Evolutionary conservation across 257 asterid genomes (phyloP).

Genomic region (Haberlea rhodopensis): DNA sequence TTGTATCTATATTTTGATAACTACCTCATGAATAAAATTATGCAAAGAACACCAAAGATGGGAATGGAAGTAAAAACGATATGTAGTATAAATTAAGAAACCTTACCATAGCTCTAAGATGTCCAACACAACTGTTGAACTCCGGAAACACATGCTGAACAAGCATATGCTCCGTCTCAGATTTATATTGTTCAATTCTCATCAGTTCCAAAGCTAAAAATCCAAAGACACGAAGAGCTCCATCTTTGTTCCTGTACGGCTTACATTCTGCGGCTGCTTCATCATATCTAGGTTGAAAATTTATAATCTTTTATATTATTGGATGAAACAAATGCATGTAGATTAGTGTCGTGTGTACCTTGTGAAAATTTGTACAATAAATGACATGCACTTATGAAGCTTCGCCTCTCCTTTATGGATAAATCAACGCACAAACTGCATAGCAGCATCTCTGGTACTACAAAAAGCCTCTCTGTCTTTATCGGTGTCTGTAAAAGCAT

Average conservation of each 20-base stretch:
- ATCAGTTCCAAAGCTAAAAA: slow-evolving; percentile 91
- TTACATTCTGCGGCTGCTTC: slow-evolving; percentile 74
- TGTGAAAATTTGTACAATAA: slow-evolving; percentile 79
- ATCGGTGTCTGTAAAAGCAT: slow-evolving; percentile 62
- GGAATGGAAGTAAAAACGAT: slow-evolving; percentile 17
- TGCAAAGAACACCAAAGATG: slow-evolving; percentile 5
- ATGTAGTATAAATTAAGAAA: slow-evolving; percentile 18
- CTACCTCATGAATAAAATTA: slow-evolving; percentile 1
- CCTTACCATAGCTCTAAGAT: slow-evolving; percentile 97
- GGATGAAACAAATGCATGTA: background rate
- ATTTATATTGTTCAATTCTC: slow-evolving; percentile 87
- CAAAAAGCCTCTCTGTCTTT: slow-evolving; percentile 97
- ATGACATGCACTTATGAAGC: slow-evolving; percentile 81
- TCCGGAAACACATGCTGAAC: slow-evolving; percentile 95
- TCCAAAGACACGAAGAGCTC: slow-evolving; percentile 97
- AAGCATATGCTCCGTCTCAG: slow-evolving; percentile 92
- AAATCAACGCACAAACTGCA: slow-evolving; percentile 98
- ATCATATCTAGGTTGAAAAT: slow-evolving; percentile 51
- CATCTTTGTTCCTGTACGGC: slow-evolving; percentile 89
- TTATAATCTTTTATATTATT: slow-evolving; percentile 19
- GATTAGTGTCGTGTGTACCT: slow-evolving; percentile 46
- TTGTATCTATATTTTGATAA: slow-evolving; percentile 6
- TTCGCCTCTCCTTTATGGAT: slow-evolving; percentile 94
- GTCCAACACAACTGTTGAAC: slow-evolving; percentile 84
- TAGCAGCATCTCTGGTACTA: slow-evolving; percentile 97